These are phyloP conservation scores for Colletotrichum costaricense DNA, from an alignment of 2,329 filamentous ascomycete genomes.

Conservation along the genomic window DNA sequence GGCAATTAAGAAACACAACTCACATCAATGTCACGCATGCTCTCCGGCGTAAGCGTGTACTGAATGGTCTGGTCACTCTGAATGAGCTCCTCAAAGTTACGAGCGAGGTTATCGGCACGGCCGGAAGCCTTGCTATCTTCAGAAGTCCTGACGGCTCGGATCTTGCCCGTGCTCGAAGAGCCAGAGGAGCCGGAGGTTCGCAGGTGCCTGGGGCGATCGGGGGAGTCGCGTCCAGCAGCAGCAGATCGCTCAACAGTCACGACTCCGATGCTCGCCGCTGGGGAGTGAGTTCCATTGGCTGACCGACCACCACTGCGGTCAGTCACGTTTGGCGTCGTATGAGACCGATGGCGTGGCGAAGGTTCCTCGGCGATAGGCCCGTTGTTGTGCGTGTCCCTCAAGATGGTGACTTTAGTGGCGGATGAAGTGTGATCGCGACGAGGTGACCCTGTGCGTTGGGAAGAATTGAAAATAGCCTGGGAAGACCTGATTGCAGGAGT, in stretches of 20 bases:
- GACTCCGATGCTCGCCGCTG: constrained; percentile 48
- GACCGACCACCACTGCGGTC: constrained; percentile 38
- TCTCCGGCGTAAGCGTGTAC: constrained; percentile 84
- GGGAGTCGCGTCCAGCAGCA: constrained; percentile 28
- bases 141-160: constrained; percentile 66
- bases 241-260: constrained; percentile 51
- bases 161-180: constrained; percentile 61
- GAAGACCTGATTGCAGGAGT: constrained; percentile 25
- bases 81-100: constrained; percentile 82
- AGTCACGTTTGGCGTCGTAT: constrained; percentile 24
- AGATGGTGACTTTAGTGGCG: constrained; percentile 48
- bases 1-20: neutral
- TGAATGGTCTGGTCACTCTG: constrained; percentile 85
- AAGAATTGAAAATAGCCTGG: constrained; percentile 38
- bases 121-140: constrained; percentile 63
- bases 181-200: constrained; percentile 64
- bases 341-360: constrained; percentile 45
- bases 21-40: constrained; percentile 73
- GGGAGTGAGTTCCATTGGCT: constrained; percentile 13
- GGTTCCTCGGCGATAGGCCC: constrained; percentile 47
- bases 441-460: constrained; percentile 37
- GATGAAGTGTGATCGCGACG: constrained; percentile 38
- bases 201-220: constrained; percentile 46
- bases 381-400: constrained; percentile 44
- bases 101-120: constrained; percentile 68